These are phyloP conservation scores for Nakazawaea wickerhamii DNA, from an alignment of 805 yeast species.

Conservation along the genomic window DNA sequence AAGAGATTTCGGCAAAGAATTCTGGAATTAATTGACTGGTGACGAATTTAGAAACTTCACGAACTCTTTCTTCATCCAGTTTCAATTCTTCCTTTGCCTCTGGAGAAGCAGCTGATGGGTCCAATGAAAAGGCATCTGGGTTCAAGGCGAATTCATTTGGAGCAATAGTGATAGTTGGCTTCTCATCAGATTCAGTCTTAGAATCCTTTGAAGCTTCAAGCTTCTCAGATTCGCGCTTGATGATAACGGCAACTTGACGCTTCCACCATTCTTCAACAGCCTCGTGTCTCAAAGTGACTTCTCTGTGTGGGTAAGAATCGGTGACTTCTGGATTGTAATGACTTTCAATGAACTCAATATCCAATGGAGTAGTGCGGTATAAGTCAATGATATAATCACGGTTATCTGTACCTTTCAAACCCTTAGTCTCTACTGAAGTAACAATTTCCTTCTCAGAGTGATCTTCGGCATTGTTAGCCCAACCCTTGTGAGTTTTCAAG, in stretches of 20 bases:
- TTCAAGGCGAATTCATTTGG: slow-evolving; percentile 56
- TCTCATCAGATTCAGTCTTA: slow-evolving; percentile 30
- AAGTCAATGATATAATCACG: slow-evolving; percentile 81
- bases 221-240: slow-evolving; percentile 46
- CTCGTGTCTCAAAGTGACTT: slow-evolving; percentile 76
- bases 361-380: slow-evolving; percentile 80
- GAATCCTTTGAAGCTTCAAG: slow-evolving; percentile 25
- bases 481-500: slow-evolving; percentile 61
- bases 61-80: slow-evolving; percentile 59
- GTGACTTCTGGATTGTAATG: slow-evolving; percentile 37
- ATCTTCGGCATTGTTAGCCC: slow-evolving; percentile 40
- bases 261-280: slow-evolving; percentile 91
- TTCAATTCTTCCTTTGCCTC: slow-evolving; percentile 30
- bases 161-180: slow-evolving; percentile 48
- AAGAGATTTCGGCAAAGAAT: slow-evolving; percentile 50
- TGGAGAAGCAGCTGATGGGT: slow-evolving; percentile 32
- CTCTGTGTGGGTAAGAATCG: slow-evolving; percentile 77
- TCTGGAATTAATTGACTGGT: slow-evolving; percentile 54
- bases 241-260: slow-evolving; percentile 49
- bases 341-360: slow-evolving; percentile 67
- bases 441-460: slow-evolving; percentile 41
- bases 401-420: slow-evolving; percentile 79
- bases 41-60: slow-evolving; percentile 64
- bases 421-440: slow-evolving; percentile 78
- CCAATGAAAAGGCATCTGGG: slow-evolving; percentile 67